A percentile compares a stretch with the other conserved stretches of the same genome.
Evolutionary conservation across 108 stramenopile species (phyloP).

Genomic region (Nannochloropsis salina): DNA sequence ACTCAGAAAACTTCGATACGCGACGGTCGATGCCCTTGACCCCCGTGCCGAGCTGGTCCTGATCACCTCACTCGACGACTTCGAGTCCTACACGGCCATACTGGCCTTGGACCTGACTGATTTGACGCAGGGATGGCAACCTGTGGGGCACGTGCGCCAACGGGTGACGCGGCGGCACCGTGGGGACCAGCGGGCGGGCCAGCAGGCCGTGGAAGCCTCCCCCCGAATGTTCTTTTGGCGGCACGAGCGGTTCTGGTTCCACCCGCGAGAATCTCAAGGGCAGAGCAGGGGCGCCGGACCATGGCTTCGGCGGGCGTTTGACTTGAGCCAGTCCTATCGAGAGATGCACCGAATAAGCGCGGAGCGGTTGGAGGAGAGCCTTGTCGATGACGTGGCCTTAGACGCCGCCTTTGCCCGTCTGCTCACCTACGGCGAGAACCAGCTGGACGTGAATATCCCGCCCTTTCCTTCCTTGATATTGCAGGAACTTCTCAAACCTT

Average conservation of each 20-base stretch:
- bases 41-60: background rate
- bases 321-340: background rate
- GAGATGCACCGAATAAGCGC: background rate
- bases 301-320: background rate
- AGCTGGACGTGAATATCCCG: background rate
- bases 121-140: background rate
- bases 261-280: background rate
- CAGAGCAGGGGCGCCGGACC: background rate
- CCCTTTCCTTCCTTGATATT: background rate
- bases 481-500: background rate
- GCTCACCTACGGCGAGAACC: background rate
- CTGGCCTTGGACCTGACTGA: slow-evolving; percentile 12
- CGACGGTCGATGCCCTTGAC: background rate
- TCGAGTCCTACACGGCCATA: background rate
- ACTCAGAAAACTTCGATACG: background rate
- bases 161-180: background rate
- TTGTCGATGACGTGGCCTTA: background rate
- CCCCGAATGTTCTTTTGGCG: background rate
- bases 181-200: background rate
- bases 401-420: background rate
- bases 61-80: slow-evolving; percentile 7
- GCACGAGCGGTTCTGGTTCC: background rate
- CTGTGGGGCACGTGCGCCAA: background rate
- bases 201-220: background rate
- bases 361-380: background rate